Evolutionary conservation across 1,139 yeast genomes (phyloP), one percentile per base, ranked within the genome.

Genomic region (Spathaspora sp.): DNA sequence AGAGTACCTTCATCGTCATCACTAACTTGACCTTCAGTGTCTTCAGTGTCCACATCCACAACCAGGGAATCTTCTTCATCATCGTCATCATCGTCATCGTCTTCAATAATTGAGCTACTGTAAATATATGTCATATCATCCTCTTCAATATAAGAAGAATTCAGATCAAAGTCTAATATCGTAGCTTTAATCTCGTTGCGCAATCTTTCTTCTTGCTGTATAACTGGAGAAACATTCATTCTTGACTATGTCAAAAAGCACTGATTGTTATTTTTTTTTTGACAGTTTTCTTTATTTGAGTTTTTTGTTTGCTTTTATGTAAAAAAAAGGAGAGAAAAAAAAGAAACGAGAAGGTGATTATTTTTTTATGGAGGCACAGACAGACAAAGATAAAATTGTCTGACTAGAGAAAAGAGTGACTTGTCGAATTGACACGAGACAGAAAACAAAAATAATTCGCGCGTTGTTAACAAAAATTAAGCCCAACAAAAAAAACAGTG

Each of bases 91-190:
- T 52, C 59, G 17, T 57, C 63, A 16, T 51, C 60, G 20, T 57
- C 67, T 41, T 55, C 55, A 11, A 50, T 38, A 11, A 58, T 48
- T 24, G 70, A 62, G 23, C 61, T 64, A 16, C 61, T 58, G 47
- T 64, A 59, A 17, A 64, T 56, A 47, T 66, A 71, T 0, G 75
- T 66, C 42, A 59, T 65, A 50, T 71, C 76, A 8, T 70, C 72
- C 42, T 68, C 74, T 49, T 71, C 76, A 38, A 70, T 51, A 44
- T 70, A 70, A 5, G 74, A 62, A 20, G 55, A 53, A 39, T 64
- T 68, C 23, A 56, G 53, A 44, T 64, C 68, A 42, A 57, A 61
- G 42, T 56, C 58, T 27, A 65, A 52, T 38, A 69, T 59, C 9
- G 71, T 66, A 13, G 41, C 40, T 13, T 43, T 44, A 23, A 50